Percentiles rank a stretch among this genome's conserved stretches.
phyloP scores from a whole-genome alignment of 306 rosid species.

The Acacia acuminata region DNA sequence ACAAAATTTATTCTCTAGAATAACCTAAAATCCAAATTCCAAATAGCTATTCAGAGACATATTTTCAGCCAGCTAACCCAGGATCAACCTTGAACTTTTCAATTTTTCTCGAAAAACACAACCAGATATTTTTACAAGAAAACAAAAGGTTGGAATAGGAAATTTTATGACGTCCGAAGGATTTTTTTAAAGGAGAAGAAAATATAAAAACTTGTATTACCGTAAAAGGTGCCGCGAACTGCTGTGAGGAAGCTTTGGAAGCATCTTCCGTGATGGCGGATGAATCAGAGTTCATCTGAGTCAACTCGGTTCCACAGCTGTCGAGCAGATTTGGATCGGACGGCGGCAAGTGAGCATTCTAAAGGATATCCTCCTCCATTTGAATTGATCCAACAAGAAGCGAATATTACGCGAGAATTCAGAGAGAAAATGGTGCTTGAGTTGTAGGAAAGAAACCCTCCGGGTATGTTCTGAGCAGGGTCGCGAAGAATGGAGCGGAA shows the following conservation, averaged over 20 bases:
- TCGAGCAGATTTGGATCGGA: conserved; percentile 45
- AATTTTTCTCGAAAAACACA: background rate
- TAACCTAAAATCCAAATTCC: conserved; percentile 10
- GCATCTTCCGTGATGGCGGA: conserved; percentile 47
- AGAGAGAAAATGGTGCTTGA: too few relatives aligned
- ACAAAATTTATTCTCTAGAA: background rate
- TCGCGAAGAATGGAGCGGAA: too few relatives aligned
- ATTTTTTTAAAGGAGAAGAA: background rate
- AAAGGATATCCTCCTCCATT: conserved; percentile 48
- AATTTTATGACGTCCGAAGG: conserved; percentile 14
- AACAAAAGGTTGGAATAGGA: conserved; percentile 7
- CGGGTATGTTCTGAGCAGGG: too few relatives aligned
- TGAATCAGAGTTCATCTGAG: conserved; percentile 43
- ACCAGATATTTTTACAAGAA: background rate
- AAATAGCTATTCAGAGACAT: conserved; percentile 10
- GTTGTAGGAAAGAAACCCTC: too few relatives aligned
- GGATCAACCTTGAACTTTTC: conserved; percentile 24
- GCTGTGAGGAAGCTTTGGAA: conserved; percentile 34
- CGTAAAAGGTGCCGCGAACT: conserved; percentile 33
- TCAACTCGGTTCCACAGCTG: conserved; percentile 33
- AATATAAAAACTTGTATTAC: conserved; percentile 33
- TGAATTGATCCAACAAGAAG: conserved; percentile 24
- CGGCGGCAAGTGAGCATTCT: conserved; percentile 28
- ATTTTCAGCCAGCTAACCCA: background rate
- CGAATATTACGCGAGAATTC: background rate